These are phyloP conservation scores for Ceraceosorus guamensis DNA, from an alignment of 1,284 basidiomycete species.

Conservation along the genomic window DNA sequence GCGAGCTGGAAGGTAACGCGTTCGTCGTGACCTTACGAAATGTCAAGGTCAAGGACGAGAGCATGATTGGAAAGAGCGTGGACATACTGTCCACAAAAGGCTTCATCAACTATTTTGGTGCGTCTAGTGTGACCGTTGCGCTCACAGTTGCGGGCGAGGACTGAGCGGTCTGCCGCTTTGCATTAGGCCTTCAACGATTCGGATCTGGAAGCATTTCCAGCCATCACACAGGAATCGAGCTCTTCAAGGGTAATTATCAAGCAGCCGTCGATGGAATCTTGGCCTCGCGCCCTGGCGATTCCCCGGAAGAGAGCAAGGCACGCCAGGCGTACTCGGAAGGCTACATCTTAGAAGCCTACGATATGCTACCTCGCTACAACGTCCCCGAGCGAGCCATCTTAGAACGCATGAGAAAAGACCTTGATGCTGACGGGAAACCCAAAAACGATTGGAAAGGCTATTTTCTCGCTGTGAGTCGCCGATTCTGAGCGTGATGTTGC, in stretches of 20 bases:
- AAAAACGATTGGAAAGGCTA: constrained; percentile 25
- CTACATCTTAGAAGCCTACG: constrained; percentile 58
- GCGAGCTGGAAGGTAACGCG: constrained; percentile 89
- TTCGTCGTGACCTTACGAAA: constrained; percentile 90
- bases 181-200: constrained; percentile 87
- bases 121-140: too few species aligned
- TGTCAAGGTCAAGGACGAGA: constrained; percentile 29
- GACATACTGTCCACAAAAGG: constrained; percentile 73
- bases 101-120: constrained; percentile 87
- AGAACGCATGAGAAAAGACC: constrained; percentile 49
- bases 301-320: constrained; percentile 11
- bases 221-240: constrained; percentile 80
- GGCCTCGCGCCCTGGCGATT: constrained; percentile 16
- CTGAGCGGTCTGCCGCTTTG: too few species aligned
- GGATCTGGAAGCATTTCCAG: constrained; percentile 93
- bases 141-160: too few species aligned
- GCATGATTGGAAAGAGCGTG: constrained; percentile 66
- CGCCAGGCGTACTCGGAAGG: constrained; percentile 19
- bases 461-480: constrained; percentile 12
- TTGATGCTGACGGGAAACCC: background rate
- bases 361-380: constrained; percentile 77
- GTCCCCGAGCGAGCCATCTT: constrained; percentile 87
- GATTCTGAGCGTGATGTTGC: too few species aligned
- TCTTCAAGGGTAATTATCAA: constrained; percentile 70
- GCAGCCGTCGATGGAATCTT: constrained; percentile 32